A percentile compares a stretch with the other conserved stretches of the same genome.
Conservation (phyloP, 2,329 filamentous ascomycete genomes). For the Davidsoniella eucalypti region DNA sequence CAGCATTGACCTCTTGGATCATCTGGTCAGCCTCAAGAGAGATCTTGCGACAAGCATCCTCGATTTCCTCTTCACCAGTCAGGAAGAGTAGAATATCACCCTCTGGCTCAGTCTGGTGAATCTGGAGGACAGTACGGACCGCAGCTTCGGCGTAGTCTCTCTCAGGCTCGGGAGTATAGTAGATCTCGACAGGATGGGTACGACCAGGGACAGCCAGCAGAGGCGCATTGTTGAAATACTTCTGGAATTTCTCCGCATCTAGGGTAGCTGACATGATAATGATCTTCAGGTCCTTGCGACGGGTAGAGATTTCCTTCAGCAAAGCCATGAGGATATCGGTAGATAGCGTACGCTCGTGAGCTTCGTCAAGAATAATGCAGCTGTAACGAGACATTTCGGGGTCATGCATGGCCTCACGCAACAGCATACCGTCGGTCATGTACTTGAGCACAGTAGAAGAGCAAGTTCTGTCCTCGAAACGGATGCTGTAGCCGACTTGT, state of each 20-base stretch:
- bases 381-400: slow-evolving; percentile 82
- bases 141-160: slow-evolving; percentile 94
- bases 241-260: slow-evolving; percentile 94
- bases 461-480: slow-evolving; percentile 90
- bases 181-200: slow-evolving; percentile 94
- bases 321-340: slow-evolving; percentile 97
- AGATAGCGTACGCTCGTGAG: slow-evolving; percentile 90
- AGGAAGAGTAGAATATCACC: slow-evolving; percentile 90
- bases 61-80: slow-evolving; percentile 96
- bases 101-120: slow-evolving; percentile 81
- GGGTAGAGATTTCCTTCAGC: slow-evolving; percentile 71
- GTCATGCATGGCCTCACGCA: slow-evolving; percentile 93
- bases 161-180: slow-evolving; percentile 93
- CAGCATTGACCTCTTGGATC: slow-evolving; percentile 76
- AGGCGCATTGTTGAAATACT: slow-evolving; percentile 89
- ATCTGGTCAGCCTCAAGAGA: slow-evolving; percentile 81
- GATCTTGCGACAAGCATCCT: slow-evolving; percentile 89
- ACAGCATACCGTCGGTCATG: slow-evolving; percentile 98
- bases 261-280: slow-evolving; percentile 98
- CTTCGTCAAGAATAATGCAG: slow-evolving; percentile 96
- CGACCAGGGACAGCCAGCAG: slow-evolving; percentile 86
- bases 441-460: slow-evolving; percentile 90
- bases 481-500: slow-evolving; percentile 96
- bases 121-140: slow-evolving; percentile 86
- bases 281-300: slow-evolving; percentile 83